A percentile compares a stretch with the other conserved stretches of the same genome.
phyloP scores from a whole-genome alignment of 371 early-diverging fungal species.

The Mucor velutinosus region DNA sequence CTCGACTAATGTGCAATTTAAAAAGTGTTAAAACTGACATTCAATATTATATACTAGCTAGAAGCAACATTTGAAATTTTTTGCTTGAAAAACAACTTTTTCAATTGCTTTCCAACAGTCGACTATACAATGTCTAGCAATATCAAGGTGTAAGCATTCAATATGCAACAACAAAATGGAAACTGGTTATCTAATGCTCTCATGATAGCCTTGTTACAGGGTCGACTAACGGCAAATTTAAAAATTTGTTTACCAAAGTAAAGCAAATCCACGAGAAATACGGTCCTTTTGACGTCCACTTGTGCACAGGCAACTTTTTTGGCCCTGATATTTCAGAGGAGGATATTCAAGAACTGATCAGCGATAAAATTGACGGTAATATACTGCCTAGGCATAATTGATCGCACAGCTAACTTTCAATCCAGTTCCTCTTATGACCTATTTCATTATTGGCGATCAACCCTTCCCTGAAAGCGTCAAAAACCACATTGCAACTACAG shows the following conservation, averaged over 20 bases:
- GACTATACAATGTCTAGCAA: constrained; percentile 8
- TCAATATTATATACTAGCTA: too few species aligned
- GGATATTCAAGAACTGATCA: constrained; percentile 55
- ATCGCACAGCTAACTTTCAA: background rate
- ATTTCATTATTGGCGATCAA: constrained; percentile 70
- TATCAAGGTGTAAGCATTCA: constrained; percentile 18
- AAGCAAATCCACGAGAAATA: constrained; percentile 75
- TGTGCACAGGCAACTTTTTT: constrained; percentile 86
- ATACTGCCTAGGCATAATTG: too few species aligned
- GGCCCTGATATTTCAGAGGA: constrained; percentile 42
- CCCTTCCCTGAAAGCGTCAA: constrained; percentile 60
- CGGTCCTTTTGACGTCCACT: constrained; percentile 83
- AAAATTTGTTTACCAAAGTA: constrained; percentile 67
- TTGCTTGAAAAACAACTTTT: background rate
- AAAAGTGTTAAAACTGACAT: too few species aligned
- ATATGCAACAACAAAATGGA: background rate
- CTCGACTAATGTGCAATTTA: too few species aligned
- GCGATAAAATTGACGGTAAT: constrained; percentile 62
- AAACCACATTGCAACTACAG: constrained; percentile 53
- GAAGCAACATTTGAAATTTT: background rate
- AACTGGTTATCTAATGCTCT: too few species aligned
- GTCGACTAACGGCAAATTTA: constrained; percentile 68
- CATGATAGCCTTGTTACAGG: constrained; percentile 64
- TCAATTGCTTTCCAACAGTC: background rate
- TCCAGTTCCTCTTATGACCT: constrained; percentile 77